A percentile compares a stretch with the other conserved stretches of the same genome.
Evolutionary conservation across 164 flowering plant genomes (phyloP).

Genomic region (Dillenia suffruticosa): DNA sequence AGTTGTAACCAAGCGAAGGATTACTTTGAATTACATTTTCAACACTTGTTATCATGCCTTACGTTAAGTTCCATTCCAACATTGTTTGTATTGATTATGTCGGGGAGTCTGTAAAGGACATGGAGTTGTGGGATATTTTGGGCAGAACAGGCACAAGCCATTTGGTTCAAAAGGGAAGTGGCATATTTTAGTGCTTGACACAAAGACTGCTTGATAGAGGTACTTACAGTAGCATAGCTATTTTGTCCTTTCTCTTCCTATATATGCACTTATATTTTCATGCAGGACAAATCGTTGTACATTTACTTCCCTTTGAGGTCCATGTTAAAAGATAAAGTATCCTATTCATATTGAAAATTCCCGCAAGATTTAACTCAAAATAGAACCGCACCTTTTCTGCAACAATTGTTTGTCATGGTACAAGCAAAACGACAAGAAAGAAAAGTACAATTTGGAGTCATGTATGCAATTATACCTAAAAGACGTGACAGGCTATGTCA

Average conservation of each 20-base stretch:
- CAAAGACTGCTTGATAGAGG: constrained; percentile 5
- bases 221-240: not conserved
- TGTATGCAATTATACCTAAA: no score
- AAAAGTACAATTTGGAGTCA: no score
- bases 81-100: constrained; percentile 26
- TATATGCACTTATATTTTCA: no score
- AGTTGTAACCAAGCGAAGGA: constrained; percentile 11
- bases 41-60: constrained; percentile 23
- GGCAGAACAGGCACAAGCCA: constrained; percentile 27
- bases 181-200: constrained; percentile 15
- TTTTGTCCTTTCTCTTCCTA: not conserved
- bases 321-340: no score
- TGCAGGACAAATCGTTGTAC: no score
- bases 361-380: no score
- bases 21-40: constrained; percentile 26
- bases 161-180: constrained; percentile 32
- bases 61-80: constrained; percentile 32
- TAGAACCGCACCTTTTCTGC: no score
- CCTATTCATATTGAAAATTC: not conserved
- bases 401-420: no score
- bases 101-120: constrained; percentile 21
- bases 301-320: no score
- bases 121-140: constrained; percentile 32
- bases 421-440: no score
- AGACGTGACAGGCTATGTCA: no score